phyloP scores from a whole-genome alignment of 257 asterid genomes.

The Rhazya stricta region DNA sequence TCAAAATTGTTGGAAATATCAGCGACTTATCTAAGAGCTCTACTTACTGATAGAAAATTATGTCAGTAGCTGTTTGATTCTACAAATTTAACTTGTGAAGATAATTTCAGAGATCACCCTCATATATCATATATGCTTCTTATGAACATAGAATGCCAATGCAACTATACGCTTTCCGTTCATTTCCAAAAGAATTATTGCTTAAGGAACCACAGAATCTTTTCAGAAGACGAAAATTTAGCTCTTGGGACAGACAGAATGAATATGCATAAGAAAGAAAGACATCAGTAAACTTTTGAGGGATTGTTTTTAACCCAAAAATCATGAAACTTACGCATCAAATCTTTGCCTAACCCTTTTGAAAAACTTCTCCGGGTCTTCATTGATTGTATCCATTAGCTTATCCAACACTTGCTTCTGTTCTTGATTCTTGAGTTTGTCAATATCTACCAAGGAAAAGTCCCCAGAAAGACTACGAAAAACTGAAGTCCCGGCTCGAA shows the following conservation, averaged over 20 bases:
- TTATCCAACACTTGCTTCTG: conserved; percentile 51
- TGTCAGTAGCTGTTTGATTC: background rate
- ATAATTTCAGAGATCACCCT: background rate
- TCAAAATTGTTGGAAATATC: no score
- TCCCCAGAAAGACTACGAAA: conserved; percentile 47
- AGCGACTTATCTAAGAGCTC: background rate
- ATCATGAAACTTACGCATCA: conserved; percentile 49
- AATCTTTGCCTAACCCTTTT: conserved; percentile 69
- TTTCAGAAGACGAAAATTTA: no score
- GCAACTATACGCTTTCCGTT: background rate
- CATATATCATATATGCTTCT: background rate
- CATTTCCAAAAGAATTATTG: background rate
- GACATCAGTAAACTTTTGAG: background rate
- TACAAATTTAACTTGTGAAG: background rate
- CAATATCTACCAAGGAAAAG: conserved; percentile 56
- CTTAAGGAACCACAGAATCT: background rate
- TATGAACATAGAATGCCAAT: background rate
- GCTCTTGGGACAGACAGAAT: background rate
- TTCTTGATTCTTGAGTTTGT: conserved; percentile 41
- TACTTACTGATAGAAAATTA: background rate
- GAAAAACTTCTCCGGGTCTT: conserved; percentile 53
- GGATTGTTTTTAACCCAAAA: background rate
- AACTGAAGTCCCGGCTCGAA: conserved; percentile 55
- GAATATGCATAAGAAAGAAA: background rate
- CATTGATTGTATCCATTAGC: conserved; percentile 46